phyloP scores from a whole-genome alignment of 2,329 filamentous ascomycete species.

The Lachnum nothofagi region DNA sequence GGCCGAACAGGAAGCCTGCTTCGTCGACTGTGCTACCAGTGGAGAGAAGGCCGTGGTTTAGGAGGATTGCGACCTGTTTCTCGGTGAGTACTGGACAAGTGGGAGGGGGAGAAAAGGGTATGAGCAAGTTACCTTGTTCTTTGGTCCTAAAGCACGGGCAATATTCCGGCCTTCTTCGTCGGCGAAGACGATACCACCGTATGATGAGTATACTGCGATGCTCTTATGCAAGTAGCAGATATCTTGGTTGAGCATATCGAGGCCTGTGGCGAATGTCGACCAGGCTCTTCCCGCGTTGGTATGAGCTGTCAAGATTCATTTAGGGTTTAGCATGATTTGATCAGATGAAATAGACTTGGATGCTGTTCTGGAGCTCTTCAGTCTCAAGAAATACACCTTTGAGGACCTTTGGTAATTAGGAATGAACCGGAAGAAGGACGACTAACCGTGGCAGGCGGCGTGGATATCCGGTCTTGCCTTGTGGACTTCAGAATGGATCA shows the following conservation, averaged over 20 bases:
- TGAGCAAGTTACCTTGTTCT: conserved; percentile 36
- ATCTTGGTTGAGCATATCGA: conserved; percentile 69
- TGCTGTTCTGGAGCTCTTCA: no score
- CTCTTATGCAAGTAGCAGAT: conserved; percentile 60
- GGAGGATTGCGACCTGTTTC: conserved; percentile 52
- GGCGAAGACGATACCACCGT: conserved; percentile 58
- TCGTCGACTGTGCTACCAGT: conserved; percentile 70
- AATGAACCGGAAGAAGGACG: no score
- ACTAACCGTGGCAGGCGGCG: conserved; percentile 65
- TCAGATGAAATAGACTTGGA: no score
- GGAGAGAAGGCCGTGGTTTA: conserved; percentile 68
- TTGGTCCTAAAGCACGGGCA: conserved; percentile 56
- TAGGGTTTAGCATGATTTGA: no score
- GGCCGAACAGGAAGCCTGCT: conserved; percentile 63
- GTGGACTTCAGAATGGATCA: conserved; percentile 65
- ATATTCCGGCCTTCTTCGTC: conserved; percentile 61
- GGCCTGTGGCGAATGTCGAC: conserved; percentile 56
- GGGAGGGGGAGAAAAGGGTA: not conserved
- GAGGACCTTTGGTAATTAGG: no score
- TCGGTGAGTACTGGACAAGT: not conserved
- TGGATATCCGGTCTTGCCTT: conserved; percentile 60
- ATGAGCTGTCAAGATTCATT: no score
- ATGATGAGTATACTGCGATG: conserved; percentile 60
- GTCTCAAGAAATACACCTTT: no score
- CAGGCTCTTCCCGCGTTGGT: conserved; percentile 63